Evolutionary conservation across 208 protist species (phyloP).

Genomic region (Leishmania tropica): DNA sequence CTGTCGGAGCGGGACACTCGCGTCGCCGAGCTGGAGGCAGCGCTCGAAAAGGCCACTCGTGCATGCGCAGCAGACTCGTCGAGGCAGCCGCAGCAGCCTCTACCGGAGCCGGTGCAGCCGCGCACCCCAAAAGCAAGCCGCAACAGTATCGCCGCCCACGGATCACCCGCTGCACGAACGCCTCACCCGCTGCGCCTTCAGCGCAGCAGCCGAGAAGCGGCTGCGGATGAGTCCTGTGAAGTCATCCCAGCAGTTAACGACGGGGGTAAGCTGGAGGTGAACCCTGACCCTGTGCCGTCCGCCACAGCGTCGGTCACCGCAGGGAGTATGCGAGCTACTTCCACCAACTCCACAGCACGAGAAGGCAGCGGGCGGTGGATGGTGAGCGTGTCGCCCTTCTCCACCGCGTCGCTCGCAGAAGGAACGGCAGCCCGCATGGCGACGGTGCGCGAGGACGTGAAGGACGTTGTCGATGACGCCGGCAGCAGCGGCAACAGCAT

Average conservation of each 20-base stretch:
- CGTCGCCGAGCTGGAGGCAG: constrained; percentile 32
- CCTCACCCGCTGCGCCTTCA: not conserved
- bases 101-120: not conserved
- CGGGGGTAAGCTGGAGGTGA: not conserved
- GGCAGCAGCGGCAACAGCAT: not conserved
- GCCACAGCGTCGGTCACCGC: not conserved
- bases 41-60: not conserved
- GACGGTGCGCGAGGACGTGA: not conserved
- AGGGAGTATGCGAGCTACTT: not conserved
- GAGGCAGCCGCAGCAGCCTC: not conserved
- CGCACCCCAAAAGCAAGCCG: constrained; percentile 1
- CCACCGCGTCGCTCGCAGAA: constrained; percentile 17
- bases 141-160: not conserved
- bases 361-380: constrained; percentile 26
- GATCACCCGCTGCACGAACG: not conserved
- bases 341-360: constrained; percentile 4
- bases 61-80: not conserved
- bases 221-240: not conserved
- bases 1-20: constrained; percentile 26
- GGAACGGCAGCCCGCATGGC: not conserved
- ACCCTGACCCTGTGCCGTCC: too few relatives aligned
- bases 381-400: constrained; percentile 37
- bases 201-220: not conserved
- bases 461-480: not conserved
- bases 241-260: not conserved